Evolutionary conservation across 2,329 filamentous ascomycete genomes (phyloP).

Genomic region (Lachnellula occidentalis): DNA sequence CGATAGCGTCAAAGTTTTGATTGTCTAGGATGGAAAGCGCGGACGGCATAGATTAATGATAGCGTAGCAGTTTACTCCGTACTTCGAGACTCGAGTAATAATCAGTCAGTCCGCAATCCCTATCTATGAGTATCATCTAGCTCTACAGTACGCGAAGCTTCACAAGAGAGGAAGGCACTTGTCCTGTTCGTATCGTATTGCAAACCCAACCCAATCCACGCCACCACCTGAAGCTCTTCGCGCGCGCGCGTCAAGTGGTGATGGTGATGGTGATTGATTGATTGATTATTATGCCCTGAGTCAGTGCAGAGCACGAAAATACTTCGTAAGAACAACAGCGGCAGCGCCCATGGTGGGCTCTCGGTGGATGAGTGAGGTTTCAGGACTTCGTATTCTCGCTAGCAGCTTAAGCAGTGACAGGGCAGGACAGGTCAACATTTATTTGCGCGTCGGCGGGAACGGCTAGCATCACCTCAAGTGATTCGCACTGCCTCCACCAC

Average conservation of each 20-base stretch:
- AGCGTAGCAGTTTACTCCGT: no score
- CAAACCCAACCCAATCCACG: not conserved
- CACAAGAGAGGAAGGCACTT: not conserved
- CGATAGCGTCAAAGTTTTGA: no score
- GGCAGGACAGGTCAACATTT: not conserved
- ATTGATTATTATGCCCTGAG: not conserved
- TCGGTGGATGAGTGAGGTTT: not conserved
- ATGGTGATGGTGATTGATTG: not conserved
- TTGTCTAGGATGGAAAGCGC: no score
- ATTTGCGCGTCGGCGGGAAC: not conserved
- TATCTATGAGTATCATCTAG: not conserved
- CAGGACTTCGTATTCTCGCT: not conserved
- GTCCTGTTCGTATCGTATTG: not conserved
- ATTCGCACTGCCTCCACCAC: not conserved
- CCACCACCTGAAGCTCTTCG: no score
- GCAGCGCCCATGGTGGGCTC: no score
- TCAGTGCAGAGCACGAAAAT: not conserved
- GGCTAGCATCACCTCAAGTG: not conserved
- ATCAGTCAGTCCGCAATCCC: no score
- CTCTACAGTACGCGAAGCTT: not conserved
- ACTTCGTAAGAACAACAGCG: no score
- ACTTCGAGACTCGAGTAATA: no score
- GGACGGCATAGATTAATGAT: no score
- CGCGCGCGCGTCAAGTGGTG: not conserved
- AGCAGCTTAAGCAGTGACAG: no score